phyloP scores from a whole-genome alignment of 1,139 yeast species.

The Maudiozyma humilis region DNA sequence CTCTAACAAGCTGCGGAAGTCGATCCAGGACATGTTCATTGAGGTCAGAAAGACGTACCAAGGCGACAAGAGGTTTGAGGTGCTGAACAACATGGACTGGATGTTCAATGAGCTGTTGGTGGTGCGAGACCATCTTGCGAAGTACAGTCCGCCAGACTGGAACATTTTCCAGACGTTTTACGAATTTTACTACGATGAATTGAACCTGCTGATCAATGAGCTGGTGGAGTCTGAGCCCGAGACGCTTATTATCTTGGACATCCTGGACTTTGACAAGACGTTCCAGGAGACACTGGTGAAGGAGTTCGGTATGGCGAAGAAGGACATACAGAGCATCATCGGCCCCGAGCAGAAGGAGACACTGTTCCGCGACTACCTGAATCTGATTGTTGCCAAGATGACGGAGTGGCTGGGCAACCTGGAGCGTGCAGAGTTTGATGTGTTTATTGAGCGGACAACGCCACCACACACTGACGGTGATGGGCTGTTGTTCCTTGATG shows the following conservation, averaged over 20 bases:
- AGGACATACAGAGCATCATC: constrained; percentile 42
- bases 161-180: constrained; percentile 55
- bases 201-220: constrained; percentile 55
- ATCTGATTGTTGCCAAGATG: constrained; percentile 60
- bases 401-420: constrained; percentile 74
- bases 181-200: constrained; percentile 57
- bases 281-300: constrained; percentile 46
- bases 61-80: constrained; percentile 42
- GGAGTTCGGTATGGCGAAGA: constrained; percentile 39
- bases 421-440: constrained; percentile 52
- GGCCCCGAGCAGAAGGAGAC: constrained; percentile 63
- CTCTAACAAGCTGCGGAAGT: constrained; percentile 49
- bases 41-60: constrained; percentile 55
- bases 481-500: constrained; percentile 53
- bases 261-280: constrained; percentile 67
- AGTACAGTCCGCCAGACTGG: constrained; percentile 68
- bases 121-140: constrained; percentile 50
- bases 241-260: constrained; percentile 51
- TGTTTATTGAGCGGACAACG: constrained; percentile 51
- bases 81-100: constrained; percentile 73
- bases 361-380: constrained; percentile 63
- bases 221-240: constrained; percentile 68
- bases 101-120: constrained; percentile 69
- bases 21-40: constrained; percentile 57
- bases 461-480: constrained; percentile 73